Conservation (phyloP, 495 filamentous ascomycete species). For the Parathielavia appendiculata region DNA sequence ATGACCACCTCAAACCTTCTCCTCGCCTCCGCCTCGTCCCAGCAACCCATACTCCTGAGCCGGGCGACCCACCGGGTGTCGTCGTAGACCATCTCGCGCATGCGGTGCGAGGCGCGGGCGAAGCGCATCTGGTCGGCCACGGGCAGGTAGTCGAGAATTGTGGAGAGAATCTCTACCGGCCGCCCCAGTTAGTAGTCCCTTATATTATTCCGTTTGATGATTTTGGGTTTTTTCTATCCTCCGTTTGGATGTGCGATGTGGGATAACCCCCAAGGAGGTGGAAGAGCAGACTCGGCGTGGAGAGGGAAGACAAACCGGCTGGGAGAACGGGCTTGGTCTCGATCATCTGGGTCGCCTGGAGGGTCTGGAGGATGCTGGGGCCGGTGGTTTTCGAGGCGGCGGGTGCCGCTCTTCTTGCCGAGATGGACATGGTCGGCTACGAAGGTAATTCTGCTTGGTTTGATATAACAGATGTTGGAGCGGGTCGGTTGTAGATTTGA, state of each 20-base stretch:
- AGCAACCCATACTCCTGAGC: constrained; percentile 79
- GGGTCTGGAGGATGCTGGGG: constrained; percentile 63
- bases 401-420: constrained; percentile 11
- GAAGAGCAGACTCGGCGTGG: not conserved
- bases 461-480: not conserved
- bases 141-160: constrained; percentile 83
- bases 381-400: constrained; percentile 30
- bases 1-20: constrained; percentile 69
- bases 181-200: no score
- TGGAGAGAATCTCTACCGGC: constrained; percentile 71
- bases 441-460: not conserved
- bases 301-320: constrained; percentile 53
- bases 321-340: constrained; percentile 70
- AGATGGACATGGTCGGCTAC: constrained; percentile 3
- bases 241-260: not conserved
- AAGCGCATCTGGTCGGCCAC: constrained; percentile 77
- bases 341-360: constrained; percentile 72
- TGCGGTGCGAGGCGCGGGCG: constrained; percentile 79
- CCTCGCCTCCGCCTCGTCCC: constrained; percentile 86
- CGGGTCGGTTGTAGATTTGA: not conserved
- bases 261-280: not conserved
- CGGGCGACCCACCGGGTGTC: constrained; percentile 90
- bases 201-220: not conserved
- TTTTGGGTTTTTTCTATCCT: no score
- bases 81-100: constrained; percentile 99